Evolutionary conservation across 106 monocot genomes (phyloP), one percentile per base, ranked within the genome.

Genomic region (Dendrobium officinale): DNA sequence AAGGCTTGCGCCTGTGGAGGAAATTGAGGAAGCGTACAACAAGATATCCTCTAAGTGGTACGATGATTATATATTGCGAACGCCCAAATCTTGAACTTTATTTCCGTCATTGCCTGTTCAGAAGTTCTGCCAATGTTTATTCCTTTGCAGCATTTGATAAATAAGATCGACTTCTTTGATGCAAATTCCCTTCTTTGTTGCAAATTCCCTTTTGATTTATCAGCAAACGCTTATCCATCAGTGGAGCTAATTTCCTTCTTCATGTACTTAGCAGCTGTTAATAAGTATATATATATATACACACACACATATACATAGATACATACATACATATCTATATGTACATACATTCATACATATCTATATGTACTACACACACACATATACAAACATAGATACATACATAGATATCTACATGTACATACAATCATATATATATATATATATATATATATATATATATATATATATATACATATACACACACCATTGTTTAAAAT

Each of bases 31-130:
- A 55, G 87, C 90, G n/a, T 90, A 90, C 40, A 81, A 85, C 10
- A 56, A 54, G 54, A 41, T 90, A 31, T 85, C 87, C 56, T 45
- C 85, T 4, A 81, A 81, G 29, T 87, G 87, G 87, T 90, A 84
- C 48, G 24, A 4, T 20, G 40, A 79, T 3, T 16, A 49, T 75
- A 45, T 66, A 42, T 47, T 20, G 31, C 42, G 11, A 10, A 78
- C 7, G n/a, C 9, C 9, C 47, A 22, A 45, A 18, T 75, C 47
- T 26, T 75, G 22, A 48, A 45, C 47, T 11, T 9, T 75, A 24
- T 48, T 22, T 3, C 3, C 75, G 2, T 75, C 24, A 45, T 44
- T 75, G 17, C 24, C 22, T 7, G 19, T 24, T 75, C n/a, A 19
- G 47, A 4, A n/a, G 6, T 68, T 68, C 58, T 68, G n/a, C 68